Percentiles rank a stretch among this genome's conserved stretches.
Conservation (phyloP, 108 stramenopile genomes). For the Seminavis robusta region DNA sequence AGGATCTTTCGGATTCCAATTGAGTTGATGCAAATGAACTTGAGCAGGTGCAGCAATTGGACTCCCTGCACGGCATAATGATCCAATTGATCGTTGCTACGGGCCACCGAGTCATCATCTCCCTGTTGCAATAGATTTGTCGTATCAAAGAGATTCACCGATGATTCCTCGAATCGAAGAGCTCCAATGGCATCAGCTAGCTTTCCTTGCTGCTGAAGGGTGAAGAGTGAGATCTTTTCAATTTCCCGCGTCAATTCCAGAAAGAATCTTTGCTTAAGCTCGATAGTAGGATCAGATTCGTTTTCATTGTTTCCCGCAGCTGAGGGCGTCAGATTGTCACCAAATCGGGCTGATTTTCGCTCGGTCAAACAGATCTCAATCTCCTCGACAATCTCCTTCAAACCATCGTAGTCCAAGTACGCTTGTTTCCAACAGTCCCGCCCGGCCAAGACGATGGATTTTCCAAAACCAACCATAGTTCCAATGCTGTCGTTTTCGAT, state of each 20-base stretch:
- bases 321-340: too few relatives aligned
- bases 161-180: slow-evolving; percentile 25
- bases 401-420: slow-evolving; percentile 59
- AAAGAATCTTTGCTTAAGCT: slow-evolving; percentile 38
- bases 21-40: slow-evolving; percentile 58
- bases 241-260: slow-evolving; percentile 45
- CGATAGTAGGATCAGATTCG: too few relatives aligned
- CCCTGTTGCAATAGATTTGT: too few relatives aligned
- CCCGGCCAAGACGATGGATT: slow-evolving; percentile 26
- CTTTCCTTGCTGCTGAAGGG: slow-evolving; percentile 42
- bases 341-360: too few relatives aligned
- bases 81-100: slow-evolving; percentile 13
- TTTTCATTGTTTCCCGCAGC: too few relatives aligned
- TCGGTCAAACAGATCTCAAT: slow-evolving; percentile 14
- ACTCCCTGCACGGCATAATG: slow-evolving; percentile 28
- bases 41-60: slow-evolving; percentile 55
- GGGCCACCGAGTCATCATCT: too few relatives aligned
- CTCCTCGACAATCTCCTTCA: slow-evolving; percentile 40
- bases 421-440: slow-evolving; percentile 57
- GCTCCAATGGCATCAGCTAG: slow-evolving; percentile 57
- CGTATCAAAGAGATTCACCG: slow-evolving; percentile 12
- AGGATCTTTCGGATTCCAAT: slow-evolving; percentile 64
- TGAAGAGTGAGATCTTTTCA: slow-evolving; percentile 73
- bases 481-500: too few relatives aligned
- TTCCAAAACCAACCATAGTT: slow-evolving; percentile 56